Conservation (phyloP, 2,329 filamentous ascomycete genomes). For the Polychaeton citri region DNA sequence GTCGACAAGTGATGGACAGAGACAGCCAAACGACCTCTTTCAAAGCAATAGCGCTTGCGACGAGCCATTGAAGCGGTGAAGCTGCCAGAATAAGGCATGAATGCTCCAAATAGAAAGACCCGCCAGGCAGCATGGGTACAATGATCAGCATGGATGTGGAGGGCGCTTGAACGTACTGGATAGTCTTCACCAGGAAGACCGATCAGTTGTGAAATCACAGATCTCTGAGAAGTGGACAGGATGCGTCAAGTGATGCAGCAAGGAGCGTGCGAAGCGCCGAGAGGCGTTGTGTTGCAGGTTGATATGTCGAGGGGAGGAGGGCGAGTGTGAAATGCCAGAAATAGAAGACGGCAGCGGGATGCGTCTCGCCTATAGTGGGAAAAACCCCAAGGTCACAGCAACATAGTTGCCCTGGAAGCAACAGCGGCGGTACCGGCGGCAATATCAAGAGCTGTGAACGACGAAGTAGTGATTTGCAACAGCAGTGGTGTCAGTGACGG, state of each 20-base stretch:
- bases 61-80: conserved; percentile 4
- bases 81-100: conserved; percentile 14
- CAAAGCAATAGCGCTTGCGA: too few species aligned
- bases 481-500: neutral
- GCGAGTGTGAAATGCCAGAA: too few species aligned
- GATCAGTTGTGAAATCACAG: conserved; percentile 19
- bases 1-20: neutral
- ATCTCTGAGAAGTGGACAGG: conserved; percentile 10
- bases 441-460: too few species aligned
- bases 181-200: conserved; percentile 20
- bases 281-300: neutral
- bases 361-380: too few species aligned
- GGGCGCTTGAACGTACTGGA: conserved; percentile 15
- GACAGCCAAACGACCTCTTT: neutral
- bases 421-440: too few species aligned
- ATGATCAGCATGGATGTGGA: conserved; percentile 6
- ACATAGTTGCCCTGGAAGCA: too few species aligned
- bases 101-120: conserved; percentile 3
- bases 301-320: too few species aligned
- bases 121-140: conserved; percentile 6
- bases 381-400: too few species aligned
- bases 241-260: conserved; percentile 1
- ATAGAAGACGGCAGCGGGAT: too few species aligned
- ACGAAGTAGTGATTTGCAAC: too few species aligned
- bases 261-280: conserved; percentile 1